Evolutionary conservation across 352 stramenopile species (phyloP), one percentile per base, ranked within the genome.

Genomic region (Halophytophthora polymorphica): DNA sequence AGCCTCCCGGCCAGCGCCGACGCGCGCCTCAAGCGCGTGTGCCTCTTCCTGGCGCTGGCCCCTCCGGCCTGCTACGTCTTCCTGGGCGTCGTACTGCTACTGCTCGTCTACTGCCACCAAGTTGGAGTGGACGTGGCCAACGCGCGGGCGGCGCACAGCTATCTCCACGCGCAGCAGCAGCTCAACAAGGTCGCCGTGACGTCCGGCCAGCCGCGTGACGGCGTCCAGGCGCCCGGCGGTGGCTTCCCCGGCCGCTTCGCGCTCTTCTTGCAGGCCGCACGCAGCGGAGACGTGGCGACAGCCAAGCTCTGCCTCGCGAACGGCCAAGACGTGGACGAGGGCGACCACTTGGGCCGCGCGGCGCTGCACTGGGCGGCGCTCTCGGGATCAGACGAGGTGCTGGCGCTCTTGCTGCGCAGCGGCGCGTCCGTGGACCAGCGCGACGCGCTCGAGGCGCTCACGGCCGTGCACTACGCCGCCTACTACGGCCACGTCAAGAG

Each of bases 401-500:
- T 90, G 3, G 50, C 60, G 14, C 45, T 89, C 3, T 22, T 92
- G n/a, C 60, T 92, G 13, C 73, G 70, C 21, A 87, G 83, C 43
- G 82, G 82, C 0, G 77, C 73, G 6, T 86, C 75, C 4, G 62
- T 92, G 23, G 76, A 92, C 31, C 46, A 90, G 15, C 61, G 66
- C 2, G 73, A 88, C 48, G 53, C 45, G 18, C 56, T 92, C 4
- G 77, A 92, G 15, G 61, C 55, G 12, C 67, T 90, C 18, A 71
- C 77, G 11, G 73, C 82, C 17, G 60, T 92, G 17, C 82, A 92
- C 36, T 92, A 92, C 42, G 77, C 75, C 0, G 73, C 67, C 18
- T 90, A 76, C 48, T 92, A 92, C 45, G 82, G 82, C 2, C 77
- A 90, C 50, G 55, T 90, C 57, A 89, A 90, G 55, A 71, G 73